Percentiles rank a stretch among this genome's conserved stretches.
Evolutionary conservation across 1,284 basidiomycete genomes (phyloP).

Genomic region (Rhodotorula sp.): DNA sequence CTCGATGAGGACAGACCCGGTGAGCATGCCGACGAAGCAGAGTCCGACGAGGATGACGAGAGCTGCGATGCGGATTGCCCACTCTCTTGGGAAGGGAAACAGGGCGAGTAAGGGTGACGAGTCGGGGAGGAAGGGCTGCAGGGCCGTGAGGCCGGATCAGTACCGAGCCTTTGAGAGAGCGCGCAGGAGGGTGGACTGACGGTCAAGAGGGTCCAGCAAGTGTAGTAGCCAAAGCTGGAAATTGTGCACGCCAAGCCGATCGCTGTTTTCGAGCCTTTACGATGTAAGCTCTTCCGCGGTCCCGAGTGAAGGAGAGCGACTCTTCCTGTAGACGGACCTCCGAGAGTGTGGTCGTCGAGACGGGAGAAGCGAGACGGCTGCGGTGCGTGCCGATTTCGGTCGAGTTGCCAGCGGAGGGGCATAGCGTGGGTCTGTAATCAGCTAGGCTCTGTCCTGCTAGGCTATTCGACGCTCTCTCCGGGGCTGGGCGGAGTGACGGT

Average conservation of each 20-base stretch:
- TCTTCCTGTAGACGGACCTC: not conserved
- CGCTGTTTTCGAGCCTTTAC: not conserved
- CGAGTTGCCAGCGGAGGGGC: not conserved
- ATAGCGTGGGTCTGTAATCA: not conserved
- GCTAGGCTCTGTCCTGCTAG: too few relatives aligned
- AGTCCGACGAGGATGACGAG: constrained; percentile 25
- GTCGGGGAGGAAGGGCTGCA: constrained; percentile 24
- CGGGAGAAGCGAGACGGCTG: not conserved
- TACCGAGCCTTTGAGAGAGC: not conserved
- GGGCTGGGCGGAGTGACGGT: not conserved
- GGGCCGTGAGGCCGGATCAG: not conserved
- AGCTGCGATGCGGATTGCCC: constrained; percentile 26
- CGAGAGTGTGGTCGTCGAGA: constrained; percentile 10
- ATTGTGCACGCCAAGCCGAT: not conserved
- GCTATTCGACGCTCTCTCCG: too few relatives aligned
- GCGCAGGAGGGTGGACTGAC: not conserved
- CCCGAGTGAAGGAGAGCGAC: not conserved
- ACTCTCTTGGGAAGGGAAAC: constrained; percentile 24
- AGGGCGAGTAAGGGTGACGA: constrained; percentile 9
- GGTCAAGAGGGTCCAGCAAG: constrained; percentile 1
- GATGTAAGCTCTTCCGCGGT: too few relatives aligned
- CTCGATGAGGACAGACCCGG: constrained; percentile 18
- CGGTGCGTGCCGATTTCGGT: not conserved
- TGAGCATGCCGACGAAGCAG: constrained; percentile 12
- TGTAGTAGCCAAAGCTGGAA: constrained; percentile 2